These are phyloP conservation scores for Neoboletus brunneissimus DNA, from an alignment of 768 basidiomycete species.

Conservation along the genomic window DNA sequence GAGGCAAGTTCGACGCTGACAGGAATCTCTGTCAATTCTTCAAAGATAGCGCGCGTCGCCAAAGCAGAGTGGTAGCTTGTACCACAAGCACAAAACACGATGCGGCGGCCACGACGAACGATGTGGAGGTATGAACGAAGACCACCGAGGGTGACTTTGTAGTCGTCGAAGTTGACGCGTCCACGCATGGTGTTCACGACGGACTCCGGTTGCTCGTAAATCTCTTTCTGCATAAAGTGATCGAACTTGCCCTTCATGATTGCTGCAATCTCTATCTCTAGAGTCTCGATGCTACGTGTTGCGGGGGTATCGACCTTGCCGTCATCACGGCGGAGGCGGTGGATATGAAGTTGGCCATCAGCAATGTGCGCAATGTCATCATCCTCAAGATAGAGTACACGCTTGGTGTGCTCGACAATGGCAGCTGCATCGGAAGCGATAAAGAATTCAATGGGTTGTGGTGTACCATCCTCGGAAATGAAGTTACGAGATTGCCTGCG, in stretches of 20 bases:
- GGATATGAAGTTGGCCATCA: slow-evolving; percentile 97
- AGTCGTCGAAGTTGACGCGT: slow-evolving; percentile 95
- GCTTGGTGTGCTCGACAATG: slow-evolving; percentile 97
- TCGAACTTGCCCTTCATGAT: slow-evolving; percentile 99
- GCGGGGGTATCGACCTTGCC: slow-evolving; percentile 52
- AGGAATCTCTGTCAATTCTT: slow-evolving; percentile 98
- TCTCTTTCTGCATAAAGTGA: slow-evolving; percentile 99
- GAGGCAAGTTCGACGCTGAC: slow-evolving; percentile 96
- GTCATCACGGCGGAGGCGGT: slow-evolving; percentile 91
- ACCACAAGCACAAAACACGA: slow-evolving; percentile 98
- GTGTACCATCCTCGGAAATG: slow-evolving; percentile 97
- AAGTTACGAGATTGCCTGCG: slow-evolving; percentile 97
- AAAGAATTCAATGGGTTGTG: slow-evolving; percentile 99
- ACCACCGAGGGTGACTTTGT: slow-evolving; percentile 91
- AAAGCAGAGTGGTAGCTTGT: slow-evolving; percentile 97
- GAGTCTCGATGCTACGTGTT: slow-evolving; percentile 94
- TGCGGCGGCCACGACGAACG: slow-evolving; percentile 90
- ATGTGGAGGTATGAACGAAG: slow-evolving; percentile 93
- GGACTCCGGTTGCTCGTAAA: slow-evolving; percentile 98
- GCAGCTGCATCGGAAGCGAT: slow-evolving; percentile 97
- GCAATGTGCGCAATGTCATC: slow-evolving; percentile 98
- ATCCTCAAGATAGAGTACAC: slow-evolving; percentile 97
- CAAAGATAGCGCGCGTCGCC: slow-evolving; percentile 96
- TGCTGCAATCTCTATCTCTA: slow-evolving; percentile 98
- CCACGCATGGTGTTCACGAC: slow-evolving; percentile 99